Conservation (phyloP, 176 grass and related monocot genomes). For the Lolium multiflorum region DNA sequence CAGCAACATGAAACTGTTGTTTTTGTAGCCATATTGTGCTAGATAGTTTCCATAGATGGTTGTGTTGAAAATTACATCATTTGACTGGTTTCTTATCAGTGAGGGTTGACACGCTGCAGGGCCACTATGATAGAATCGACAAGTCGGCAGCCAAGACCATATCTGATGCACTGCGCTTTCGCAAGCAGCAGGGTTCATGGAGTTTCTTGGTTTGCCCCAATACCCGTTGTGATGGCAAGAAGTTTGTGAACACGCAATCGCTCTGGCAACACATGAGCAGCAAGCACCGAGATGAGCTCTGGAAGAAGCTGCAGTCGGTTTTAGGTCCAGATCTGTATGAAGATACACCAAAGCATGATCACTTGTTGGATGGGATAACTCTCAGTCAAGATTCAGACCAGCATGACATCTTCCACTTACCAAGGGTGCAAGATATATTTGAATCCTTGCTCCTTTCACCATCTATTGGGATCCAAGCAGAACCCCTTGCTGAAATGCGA, state of each 20-base stretch:
- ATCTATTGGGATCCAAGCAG: neutral
- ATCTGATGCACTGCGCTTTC: neutral
- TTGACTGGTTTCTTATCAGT: conserved; percentile 13
- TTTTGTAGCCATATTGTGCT: too few relatives aligned
- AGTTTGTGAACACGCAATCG: neutral
- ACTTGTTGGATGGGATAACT: neutral
- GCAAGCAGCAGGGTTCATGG: neutral
- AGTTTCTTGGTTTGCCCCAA: conserved; percentile 28
- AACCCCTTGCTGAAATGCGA: neutral
- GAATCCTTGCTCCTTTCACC: neutral
- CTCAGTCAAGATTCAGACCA: neutral
- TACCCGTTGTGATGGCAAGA: neutral
- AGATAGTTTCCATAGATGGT: too few relatives aligned
- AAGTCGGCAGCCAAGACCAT: conserved; percentile 12
- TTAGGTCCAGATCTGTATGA: neutral
- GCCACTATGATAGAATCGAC: neutral
- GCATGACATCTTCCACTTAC: conserved; percentile 5
- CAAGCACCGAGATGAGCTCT: neutral
- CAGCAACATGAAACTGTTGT: too few relatives aligned
- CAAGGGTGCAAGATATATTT: neutral
- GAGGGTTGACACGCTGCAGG: conserved; percentile 8
- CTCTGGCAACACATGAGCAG: neutral
- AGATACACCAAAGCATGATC: neutral
- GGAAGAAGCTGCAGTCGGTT: neutral
- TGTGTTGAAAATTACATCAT: too few relatives aligned